Evolutionary conservation across 2,329 filamentous ascomycete species (phyloP), one percentile per base, ranked within the genome.

Genomic region (Phialophora expanda): DNA sequence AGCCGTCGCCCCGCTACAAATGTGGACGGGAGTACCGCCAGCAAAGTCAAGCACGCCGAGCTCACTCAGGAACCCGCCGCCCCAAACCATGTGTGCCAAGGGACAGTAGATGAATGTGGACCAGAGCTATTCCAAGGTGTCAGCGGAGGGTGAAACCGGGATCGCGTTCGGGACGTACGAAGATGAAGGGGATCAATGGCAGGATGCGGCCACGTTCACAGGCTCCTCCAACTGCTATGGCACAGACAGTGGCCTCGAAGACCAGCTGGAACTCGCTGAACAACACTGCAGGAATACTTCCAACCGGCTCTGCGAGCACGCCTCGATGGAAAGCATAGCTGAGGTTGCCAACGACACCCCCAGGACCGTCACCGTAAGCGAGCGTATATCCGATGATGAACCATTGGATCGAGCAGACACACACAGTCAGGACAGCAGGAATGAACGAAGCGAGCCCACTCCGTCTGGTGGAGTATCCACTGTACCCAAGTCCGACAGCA

Each of bases 31-130:
- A 9, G 89, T 90, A 46, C 89, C 89, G 54, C 90, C 90, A 46
- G 90, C 89, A 73, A 91, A 92, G 77, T 92, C 90, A 70, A 91
- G 85, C 22, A 87, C 86, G 54, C 88, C 88, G 44, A 92, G 83
- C 26, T 85, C 84, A 77, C 83, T 88, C 38, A 90, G 83, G 87
- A 89, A 92, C 53, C 90, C 90, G 67, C 86, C 88, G 77, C 91
- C 91, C 90, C 89, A 92, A 46, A 90, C 91, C 85, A 89, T 91
- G 78, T 90, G 90, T 55, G 90, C 90, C 66, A 92, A 85, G 22
- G 71, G 71, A 72, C 90, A 88, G 78, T 91, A 91, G 66, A 91
- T 87, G 69, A 90, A 82, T 46, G 88, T 90, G 20, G 86, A 81
- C 88, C 89, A 91, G 4, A 83, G 75, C 80, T 82, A 54, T 32